Evolutionary conservation across 2,329 filamentous ascomycete genomes (phyloP).

Genomic region (Trichoderma lentiforme): DNA sequence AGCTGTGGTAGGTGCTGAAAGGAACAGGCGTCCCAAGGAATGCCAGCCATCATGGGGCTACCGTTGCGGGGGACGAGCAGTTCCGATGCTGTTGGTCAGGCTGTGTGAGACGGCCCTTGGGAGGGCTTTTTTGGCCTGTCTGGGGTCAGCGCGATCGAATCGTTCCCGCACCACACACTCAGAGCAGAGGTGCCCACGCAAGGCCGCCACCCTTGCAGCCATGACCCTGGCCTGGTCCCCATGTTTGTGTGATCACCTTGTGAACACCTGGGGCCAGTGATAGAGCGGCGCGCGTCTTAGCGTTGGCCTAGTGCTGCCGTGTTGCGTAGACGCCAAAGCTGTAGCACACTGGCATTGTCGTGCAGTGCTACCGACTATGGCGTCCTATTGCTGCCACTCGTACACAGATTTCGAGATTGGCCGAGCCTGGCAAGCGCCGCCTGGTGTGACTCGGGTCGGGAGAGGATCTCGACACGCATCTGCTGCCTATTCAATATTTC

Average conservation of each 20-base stretch:
- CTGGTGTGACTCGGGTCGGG: conserved; percentile 5
- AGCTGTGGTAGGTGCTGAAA: conserved; percentile 1
- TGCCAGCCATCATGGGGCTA: not conserved
- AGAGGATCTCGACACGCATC: not conserved
- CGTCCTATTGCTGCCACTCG: not conserved
- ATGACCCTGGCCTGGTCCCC: not conserved
- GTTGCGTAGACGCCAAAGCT: conserved; percentile 14
- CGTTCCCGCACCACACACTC: conserved; percentile 24
- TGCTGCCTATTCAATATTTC: not conserved
- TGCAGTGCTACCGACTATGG: not conserved
- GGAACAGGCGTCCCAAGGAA: conserved; percentile 1
- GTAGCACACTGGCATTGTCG: conserved; percentile 13
- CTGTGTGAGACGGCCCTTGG: conserved; percentile 11
- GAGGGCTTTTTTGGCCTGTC: conserved; percentile 10
- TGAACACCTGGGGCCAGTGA: conserved; percentile 17
- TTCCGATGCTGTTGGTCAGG: conserved; percentile 12
- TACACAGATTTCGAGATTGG: not conserved
- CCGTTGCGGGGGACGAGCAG: conserved; percentile 12
- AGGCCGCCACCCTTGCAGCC: conserved; percentile 10
- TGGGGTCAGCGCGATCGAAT: conserved; percentile 22
- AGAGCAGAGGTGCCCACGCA: conserved; percentile 10
- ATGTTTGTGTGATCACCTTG: conserved; percentile 16
- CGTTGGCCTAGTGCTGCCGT: conserved; percentile 3
- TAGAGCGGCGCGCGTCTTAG: conserved; percentile 14
- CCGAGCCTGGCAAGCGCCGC: conserved; percentile 6